Base-by-base conservation (phyloP, 2,329 filamentous ascomycete genomes). In the Cytospora leucostoma region DNA sequence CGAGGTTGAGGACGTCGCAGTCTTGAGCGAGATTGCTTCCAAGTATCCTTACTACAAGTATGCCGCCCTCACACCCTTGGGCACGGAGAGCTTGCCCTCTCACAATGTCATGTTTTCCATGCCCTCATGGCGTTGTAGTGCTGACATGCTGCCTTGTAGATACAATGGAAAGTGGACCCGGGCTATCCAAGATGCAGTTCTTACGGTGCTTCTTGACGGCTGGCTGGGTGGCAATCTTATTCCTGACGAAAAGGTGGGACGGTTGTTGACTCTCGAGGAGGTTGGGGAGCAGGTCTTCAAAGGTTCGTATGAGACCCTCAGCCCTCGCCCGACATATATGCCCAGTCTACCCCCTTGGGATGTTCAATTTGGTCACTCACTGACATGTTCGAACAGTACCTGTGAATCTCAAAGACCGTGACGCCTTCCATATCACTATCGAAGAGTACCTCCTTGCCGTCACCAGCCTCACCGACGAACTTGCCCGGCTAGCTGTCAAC, bases 41-140 rank as follows among this genome's bases (percentile, higher is more conserved):
- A 84, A 91, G 74, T 89, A 96, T 71, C 94, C 95, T 0, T 99
- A 98, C 82, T 99, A 98, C 87, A 97, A 97, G 84, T 97, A 73
- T 54, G 77, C 60, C 21, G 33, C 10, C 35, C 17, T 21, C n/a
- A 40, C 53, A 5, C 37, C 19, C 17, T 47, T 44, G 40, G 7
- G 10, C 21, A 27, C n/a, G 12, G 21, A 47, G 21, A 7, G 10
- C 8, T 17, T n/a, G 0, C 11, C 21, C 10, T 12, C 33, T 17
- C 38, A 27, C 11, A 7, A 7, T 7, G 27, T 15, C 11, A 27
- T 32, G 32, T 35, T 40, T 54, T 53, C 32, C 49, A 19, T 59
- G 33, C 19, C 3, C 32, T 58, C n/a, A 47, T 10, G 8, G n/a
- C 2, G 19, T 7, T 32, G 32, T 12, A n/a, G 17, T 49, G 57